Evolutionary conservation across 495 filamentous ascomycete genomes (phyloP), one percentile per base, ranked within the genome.

Genomic region (Xylaria telfairii): DNA sequence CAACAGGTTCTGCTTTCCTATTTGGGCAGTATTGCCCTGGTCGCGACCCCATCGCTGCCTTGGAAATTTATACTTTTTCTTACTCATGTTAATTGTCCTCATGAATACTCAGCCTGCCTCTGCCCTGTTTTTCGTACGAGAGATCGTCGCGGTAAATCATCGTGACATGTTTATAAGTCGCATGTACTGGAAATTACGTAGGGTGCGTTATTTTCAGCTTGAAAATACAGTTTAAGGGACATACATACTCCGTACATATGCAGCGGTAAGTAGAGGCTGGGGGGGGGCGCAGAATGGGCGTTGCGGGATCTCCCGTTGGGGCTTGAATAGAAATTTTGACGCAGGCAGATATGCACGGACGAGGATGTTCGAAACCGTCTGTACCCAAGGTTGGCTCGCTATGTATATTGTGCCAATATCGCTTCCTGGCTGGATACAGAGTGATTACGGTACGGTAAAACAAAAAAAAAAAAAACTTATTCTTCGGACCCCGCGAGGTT

Each of bases 251-350:
- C n/a, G n/a, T 39, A 41, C 57, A 28, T 54, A 53, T 39, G 62
- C 46, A 30, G 28, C 42, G 4, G 44, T 51, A 30, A 24, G 44
- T 19, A 41, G 34, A 54, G 15, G 32, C 32, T 37, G 19, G 64
- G 63, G 47, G n/a, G 19, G 64, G 63, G 47, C 12, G 47, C 4
- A 1, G 7, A 3, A 28, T 4, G 24, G 9, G 0, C 2, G 10
- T 19, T 41, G 64, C 64, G 64, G 46, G 47, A 66, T 66, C 32
- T 54, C 47, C 47, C 64, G 64, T 53, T 42, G 64, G 44, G 24
- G 44, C 26, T n/a, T 44, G 24, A 24, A 21, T 42, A 17, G 37
- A 26, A 42, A n/a, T n/a, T 6, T 62, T 41, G 59, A 59, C 13
- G 44, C 62, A 51, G 42, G 62, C 28, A 53, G 26, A 63, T 37